A percentile compares a stretch with the other conserved stretches of the same genome.
Evolutionary conservation across 805 yeast genomes (phyloP).

Genomic region (Jamesozyma piceae): DNA sequence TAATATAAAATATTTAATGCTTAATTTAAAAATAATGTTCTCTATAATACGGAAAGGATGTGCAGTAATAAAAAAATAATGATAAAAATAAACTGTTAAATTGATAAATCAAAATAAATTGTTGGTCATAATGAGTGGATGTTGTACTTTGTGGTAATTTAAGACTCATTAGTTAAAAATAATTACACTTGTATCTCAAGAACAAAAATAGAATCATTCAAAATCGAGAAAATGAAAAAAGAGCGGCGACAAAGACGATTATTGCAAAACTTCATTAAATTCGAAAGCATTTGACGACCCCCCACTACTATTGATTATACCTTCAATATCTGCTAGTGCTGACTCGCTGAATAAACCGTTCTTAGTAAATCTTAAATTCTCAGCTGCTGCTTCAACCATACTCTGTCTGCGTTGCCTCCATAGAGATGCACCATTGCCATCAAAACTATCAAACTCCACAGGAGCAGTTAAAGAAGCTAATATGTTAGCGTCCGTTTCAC

Average conservation of each 20-base stretch:
- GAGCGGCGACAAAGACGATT: too few relatives aligned
- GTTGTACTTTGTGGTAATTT: too few relatives aligned
- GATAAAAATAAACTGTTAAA: not conserved
- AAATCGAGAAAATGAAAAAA: too few relatives aligned
- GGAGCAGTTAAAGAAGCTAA: constrained; percentile 30
- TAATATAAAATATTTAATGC: not conserved
- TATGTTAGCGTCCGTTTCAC: constrained; percentile 24
- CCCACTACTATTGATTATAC: constrained; percentile 28
- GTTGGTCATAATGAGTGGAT: too few relatives aligned
- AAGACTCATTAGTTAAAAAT: too few relatives aligned
- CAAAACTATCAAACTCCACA: constrained; percentile 18
- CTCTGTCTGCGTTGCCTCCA: constrained; percentile 56
- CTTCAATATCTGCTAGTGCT: constrained; percentile 67
- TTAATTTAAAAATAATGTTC: not conserved
- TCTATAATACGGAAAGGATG: not conserved
- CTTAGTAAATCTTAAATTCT: constrained; percentile 65
- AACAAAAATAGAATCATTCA: too few relatives aligned
- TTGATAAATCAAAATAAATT: too few relatives aligned
- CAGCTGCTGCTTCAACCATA: constrained; percentile 64
- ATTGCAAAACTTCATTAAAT: constrained; percentile 23
- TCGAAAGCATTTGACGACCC: constrained; percentile 16
- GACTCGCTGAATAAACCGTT: constrained; percentile 70
- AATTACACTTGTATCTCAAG: too few relatives aligned
- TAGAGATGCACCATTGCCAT: constrained; percentile 20
- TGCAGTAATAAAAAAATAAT: not conserved